A percentile compares a stretch with the other conserved stretches of the same genome.
Evolutionary conservation across 257 asterid species (phyloP).

Genomic region (Solanum etuberosum): DNA sequence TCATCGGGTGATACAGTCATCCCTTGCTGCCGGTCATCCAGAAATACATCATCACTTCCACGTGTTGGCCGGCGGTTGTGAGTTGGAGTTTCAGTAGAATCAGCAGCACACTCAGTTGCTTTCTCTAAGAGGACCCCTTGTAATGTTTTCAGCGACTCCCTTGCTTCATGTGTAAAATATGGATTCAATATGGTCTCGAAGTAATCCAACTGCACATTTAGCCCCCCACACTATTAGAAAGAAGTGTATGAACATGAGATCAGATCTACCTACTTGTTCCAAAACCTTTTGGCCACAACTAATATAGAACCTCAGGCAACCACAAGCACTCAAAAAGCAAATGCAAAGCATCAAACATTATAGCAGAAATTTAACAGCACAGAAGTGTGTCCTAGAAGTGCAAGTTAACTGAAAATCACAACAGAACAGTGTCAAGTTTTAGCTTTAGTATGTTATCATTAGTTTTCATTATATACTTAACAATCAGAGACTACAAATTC

Average conservation of each 20-base stretch:
- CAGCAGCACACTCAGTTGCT: conserved; percentile 71
- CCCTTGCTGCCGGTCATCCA: conserved; percentile 79
- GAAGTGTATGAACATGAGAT: neutral
- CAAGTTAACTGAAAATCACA: neutral
- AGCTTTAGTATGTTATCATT: neutral
- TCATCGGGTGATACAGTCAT: conserved; percentile 85
- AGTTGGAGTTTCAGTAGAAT: conserved; percentile 74
- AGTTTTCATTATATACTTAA: neutral
- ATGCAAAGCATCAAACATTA: neutral
- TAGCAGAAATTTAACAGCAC: neutral
- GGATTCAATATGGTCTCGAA: conserved; percentile 94
- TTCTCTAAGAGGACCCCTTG: conserved; percentile 87
- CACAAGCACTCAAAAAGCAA: neutral
- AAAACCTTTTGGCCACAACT: neutral
- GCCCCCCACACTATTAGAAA: neutral
- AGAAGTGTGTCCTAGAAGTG: neutral
- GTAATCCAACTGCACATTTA: conserved; percentile 79
- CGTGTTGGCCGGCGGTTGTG: conserved; percentile 92
- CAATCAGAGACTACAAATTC: neutral
- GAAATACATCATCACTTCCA: conserved; percentile 73
- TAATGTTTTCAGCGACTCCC: conserved; percentile 80
- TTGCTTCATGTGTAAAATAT: conserved; percentile 84
- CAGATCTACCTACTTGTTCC: neutral
- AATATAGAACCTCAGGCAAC: neutral
- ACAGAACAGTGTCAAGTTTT: neutral